These are phyloP conservation scores for Apiotrichum gracile DNA, from an alignment of 1,284 basidiomycete species.

Conservation along the genomic window DNA sequence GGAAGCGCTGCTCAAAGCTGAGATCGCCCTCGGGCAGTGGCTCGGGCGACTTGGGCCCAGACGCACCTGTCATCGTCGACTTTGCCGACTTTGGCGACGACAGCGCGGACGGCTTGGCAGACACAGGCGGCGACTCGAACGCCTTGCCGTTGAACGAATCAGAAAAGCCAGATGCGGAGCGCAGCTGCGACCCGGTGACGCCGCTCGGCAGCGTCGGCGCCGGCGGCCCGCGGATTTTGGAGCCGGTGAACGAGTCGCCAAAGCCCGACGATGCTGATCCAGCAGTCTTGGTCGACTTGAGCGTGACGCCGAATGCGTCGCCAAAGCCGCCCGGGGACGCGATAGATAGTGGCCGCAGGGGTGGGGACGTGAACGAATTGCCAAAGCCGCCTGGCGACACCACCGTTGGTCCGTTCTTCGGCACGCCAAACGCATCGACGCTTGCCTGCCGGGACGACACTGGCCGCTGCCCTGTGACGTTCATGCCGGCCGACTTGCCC, in stretches of 20 bases:
- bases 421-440: conserved; percentile 37
- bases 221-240: background rate
- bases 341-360: background rate
- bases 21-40: conserved; percentile 26
- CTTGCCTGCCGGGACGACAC: conserved; percentile 7
- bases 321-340: conserved; percentile 19
- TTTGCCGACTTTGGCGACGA: background rate
- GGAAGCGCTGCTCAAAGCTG: conserved; percentile 43
- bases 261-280: conserved; percentile 3
- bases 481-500: background rate
- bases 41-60: conserved; percentile 3
- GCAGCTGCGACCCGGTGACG: too few relatives aligned
- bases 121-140: background rate
- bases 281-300: conserved; percentile 1
- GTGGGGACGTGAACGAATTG: conserved; percentile 24
- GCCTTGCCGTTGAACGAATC: conserved; percentile 1
- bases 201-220: background rate
- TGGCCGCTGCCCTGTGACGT: too few relatives aligned
- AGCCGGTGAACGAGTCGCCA: conserved; percentile 10
- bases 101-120: background rate
- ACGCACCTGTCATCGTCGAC: too few relatives aligned
- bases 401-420: conserved; percentile 5
- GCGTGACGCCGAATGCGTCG: conserved; percentile 25
- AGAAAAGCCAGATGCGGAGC: background rate
- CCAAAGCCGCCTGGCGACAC: conserved; percentile 23